Evolutionary conservation across 192 early-diverging fungal genomes (phyloP).

Genomic region (Coemansia sp.): DNA sequence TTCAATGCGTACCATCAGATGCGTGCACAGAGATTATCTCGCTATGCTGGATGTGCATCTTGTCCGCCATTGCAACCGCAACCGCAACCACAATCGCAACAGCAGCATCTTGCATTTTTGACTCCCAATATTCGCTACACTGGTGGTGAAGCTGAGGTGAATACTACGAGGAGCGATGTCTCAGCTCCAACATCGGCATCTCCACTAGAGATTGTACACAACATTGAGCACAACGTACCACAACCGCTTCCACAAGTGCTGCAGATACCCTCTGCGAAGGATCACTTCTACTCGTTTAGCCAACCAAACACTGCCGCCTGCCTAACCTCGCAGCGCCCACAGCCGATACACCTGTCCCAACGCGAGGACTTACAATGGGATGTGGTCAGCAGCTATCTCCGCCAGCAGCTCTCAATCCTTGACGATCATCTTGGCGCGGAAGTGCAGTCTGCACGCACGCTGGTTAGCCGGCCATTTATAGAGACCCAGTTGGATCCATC

Average conservation of each 20-base stretch:
- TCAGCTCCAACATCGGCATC: conserved; percentile 4
- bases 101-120: background rate
- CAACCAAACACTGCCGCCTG: conserved; percentile 9
- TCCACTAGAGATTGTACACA: conserved; percentile 18
- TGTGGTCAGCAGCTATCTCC: conserved; percentile 35
- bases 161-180: background rate
- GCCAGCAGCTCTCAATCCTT: conserved; percentile 35
- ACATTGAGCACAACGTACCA: background rate
- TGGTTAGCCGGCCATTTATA: conserved; percentile 18
- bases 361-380: conserved; percentile 50
- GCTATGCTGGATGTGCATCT: conserved; percentile 16
- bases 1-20: conserved; percentile 43
- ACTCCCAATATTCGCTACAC: background rate
- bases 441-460: conserved; percentile 29
- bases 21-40: conserved; percentile 28
- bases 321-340: conserved; percentile 1
- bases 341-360: conserved; percentile 33
- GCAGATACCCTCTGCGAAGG: background rate
- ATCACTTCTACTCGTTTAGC: conserved; percentile 1
- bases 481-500: conserved; percentile 4
- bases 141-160: conserved; percentile 1
- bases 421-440: conserved; percentile 37
- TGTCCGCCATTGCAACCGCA: background rate
- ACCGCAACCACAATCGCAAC: background rate
- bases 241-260: background rate